Percentiles rank a stretch among this genome's conserved stretches.
phyloP scores from a whole-genome alignment of 164 flowering plant genomes.

The Nelumbo lutea region DNA sequence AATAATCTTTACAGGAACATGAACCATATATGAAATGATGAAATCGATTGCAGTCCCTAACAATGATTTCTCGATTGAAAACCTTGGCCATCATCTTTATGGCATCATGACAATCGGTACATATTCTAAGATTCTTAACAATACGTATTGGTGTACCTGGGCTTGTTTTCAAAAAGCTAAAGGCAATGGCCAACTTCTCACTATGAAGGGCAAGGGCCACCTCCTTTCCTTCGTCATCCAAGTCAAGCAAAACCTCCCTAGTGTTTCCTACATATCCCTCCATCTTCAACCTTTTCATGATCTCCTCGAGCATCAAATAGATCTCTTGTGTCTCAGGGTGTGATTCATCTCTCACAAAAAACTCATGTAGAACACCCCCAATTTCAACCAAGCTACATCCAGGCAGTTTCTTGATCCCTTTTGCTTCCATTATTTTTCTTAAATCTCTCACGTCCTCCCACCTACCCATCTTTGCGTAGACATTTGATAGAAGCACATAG shows the following conservation, averaged over 20 bases:
- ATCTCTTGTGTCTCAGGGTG: constrained; percentile 26
- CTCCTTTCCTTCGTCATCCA: constrained; percentile 39
- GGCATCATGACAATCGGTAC: constrained; percentile 34
- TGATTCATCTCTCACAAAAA: constrained; percentile 32
- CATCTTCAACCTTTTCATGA: constrained; percentile 24
- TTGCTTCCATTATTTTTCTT: constrained; percentile 29
- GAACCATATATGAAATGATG: constrained; percentile 27
- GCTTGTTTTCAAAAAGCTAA: constrained; percentile 20
- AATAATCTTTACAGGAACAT: constrained; percentile 38
- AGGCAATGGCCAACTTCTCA: constrained; percentile 33
- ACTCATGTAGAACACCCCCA: constrained; percentile 35
- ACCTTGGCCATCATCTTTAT: constrained; percentile 29
- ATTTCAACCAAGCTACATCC: constrained; percentile 41
- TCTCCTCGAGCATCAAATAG: constrained; percentile 32
- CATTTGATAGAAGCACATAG: constrained; percentile 40
- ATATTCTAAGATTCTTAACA: constrained; percentile 34
- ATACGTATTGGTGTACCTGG: constrained; percentile 26
- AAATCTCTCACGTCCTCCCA: constrained; percentile 35
- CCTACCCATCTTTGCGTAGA: constrained; percentile 29
- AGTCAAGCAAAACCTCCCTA: constrained; percentile 26
- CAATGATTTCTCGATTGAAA: constrained; percentile 26
- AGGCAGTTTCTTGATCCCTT: constrained; percentile 29
- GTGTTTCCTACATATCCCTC: constrained; percentile 26
- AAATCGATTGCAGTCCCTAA: constrained; percentile 33
- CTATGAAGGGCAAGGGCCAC: constrained; percentile 27